Evolutionary conservation across 371 early-diverging fungal species (phyloP), one percentile per base, ranked within the genome.

Genomic region (Lichtheimia ramosa): DNA sequence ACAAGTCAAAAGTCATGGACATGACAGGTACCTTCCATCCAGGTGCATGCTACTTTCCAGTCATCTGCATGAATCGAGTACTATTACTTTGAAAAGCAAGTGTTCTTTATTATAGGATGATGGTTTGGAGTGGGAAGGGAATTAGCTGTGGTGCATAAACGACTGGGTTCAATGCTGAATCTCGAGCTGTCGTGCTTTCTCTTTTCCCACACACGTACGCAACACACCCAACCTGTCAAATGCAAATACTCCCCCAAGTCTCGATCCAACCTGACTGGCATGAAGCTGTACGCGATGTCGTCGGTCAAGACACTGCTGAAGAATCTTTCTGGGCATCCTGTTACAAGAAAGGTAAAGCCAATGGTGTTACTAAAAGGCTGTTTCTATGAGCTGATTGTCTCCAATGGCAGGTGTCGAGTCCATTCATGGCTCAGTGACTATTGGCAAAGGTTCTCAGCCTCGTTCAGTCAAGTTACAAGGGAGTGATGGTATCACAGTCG

Each of bases 271-370:
- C 74, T 5, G 80, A 79, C 48, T 79, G 76, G 76, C 68, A 76
- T 28, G 52, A 66, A 5, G 72, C 70, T 23, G 64, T 71, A 16
- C 53, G 55, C 41, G 80, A 79, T 51, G 69, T 74, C 2, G 48
- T 53, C 39, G 65, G 66, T 14, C 61, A 66, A 13, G 74, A 64
- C 2, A 48, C 49, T 21, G 18, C 65, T 3, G 63, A 68, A 34
- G 64, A 71, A 1, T 59, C 74, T 0, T 85, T 85, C 59, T 85
- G 85, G 85, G 65, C 83, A 5, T 83, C 83, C 27, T 75, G 79
- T 51, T 83, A 85, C 51, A 54, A 69, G 15, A 67, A 65, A 75
- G 80, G 84, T 82, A 63, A 21, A 13, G 25, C 24, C 15, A 5
- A 3, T 23, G 13, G 15, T 51, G 10, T 2, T 48, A 13, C 24